phyloP scores from a whole-genome alignment of 345 rosid species.

The Mangifera indica region DNA sequence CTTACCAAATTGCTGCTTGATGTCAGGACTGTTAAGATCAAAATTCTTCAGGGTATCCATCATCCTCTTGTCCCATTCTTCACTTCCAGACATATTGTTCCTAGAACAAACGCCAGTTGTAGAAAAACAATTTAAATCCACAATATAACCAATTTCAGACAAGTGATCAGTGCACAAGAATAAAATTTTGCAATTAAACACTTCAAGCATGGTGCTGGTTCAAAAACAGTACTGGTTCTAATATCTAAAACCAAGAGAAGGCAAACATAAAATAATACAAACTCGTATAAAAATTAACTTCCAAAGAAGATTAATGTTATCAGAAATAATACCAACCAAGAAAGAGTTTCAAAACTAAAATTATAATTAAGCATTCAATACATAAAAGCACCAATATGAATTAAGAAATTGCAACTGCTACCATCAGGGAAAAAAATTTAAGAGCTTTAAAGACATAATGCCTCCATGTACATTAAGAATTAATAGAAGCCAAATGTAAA shows the following conservation, averaged over 20 bases:
- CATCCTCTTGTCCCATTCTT: slow-evolving; percentile 82
- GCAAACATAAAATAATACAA: not conserved
- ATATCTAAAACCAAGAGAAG: too few relatives aligned
- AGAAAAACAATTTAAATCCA: not conserved
- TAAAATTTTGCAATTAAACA: not conserved
- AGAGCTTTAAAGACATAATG: not conserved
- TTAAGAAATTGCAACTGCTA: not conserved
- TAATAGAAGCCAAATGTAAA: not conserved
- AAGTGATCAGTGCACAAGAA: not conserved
- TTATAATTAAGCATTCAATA: not conserved
- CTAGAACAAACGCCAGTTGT: slow-evolving; percentile 33
- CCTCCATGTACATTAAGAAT: not conserved
- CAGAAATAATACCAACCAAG: not conserved
- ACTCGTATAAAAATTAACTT: not conserved
- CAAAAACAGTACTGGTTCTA: not conserved
- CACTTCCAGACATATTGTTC: slow-evolving; percentile 78
- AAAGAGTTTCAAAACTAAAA: not conserved
- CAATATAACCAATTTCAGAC: slow-evolving; percentile 1
- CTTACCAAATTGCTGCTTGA: slow-evolving; percentile 94
- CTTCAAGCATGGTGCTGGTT: not conserved
- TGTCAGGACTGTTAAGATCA: slow-evolving; percentile 89
- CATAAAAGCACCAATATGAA: not conserved
- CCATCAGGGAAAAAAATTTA: not conserved
- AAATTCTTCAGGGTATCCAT: slow-evolving; percentile 78
- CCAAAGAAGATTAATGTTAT: not conserved